Evolutionary conservation across 345 rosid genomes (phyloP), one percentile per base, ranked within the genome.

Genomic region (Citrus cavaleriei): DNA sequence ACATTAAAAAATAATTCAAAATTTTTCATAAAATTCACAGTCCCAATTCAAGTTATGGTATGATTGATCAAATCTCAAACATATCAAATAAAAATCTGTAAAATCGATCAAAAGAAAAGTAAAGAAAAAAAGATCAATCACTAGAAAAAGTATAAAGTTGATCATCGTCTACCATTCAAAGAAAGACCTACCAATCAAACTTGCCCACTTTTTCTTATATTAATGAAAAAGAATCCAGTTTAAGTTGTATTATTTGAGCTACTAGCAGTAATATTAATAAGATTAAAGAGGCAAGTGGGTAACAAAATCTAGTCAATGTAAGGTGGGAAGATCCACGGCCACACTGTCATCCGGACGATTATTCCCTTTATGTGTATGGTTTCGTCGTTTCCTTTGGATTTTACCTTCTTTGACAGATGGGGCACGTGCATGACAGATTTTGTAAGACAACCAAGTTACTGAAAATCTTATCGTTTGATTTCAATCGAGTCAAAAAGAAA

Each of bases 351-450:
- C 76, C 37, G 80, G 86, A 90, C 88, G 89, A 85, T 91, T 88
- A 85, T 90, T 89, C 86, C 87, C 89, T 85, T 87, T 84, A 77
- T 78, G 84, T 80, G 82, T 65, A 76, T 28, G 84, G 65, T 83
- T 85, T 89, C 86, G 91, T 92, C 92, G 95, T 88, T 89, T 89
- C 82, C 79, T 38, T 85, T 87, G 93, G 90, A 87, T 69, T 89
- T 66, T 85, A 74, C 80, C 81, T 82, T 81, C 68, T 73, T 79
- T 77, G 75, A 79, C 90, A 81, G 84, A 77, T 86, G 89, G 89
- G 85, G 74, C 92, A 91, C 87, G 81, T 87, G 88, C 81, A 86
- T 81, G 77, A 78, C 89, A 87, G 89, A 77, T 81, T 82, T 82
- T 75, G 81, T 78, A 57, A 72, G 58, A 78, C 62, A 67, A 79